These are phyloP conservation scores for Meyerozyma sp. DNA, from an alignment of 1,139 yeast species.

Conservation along the genomic window DNA sequence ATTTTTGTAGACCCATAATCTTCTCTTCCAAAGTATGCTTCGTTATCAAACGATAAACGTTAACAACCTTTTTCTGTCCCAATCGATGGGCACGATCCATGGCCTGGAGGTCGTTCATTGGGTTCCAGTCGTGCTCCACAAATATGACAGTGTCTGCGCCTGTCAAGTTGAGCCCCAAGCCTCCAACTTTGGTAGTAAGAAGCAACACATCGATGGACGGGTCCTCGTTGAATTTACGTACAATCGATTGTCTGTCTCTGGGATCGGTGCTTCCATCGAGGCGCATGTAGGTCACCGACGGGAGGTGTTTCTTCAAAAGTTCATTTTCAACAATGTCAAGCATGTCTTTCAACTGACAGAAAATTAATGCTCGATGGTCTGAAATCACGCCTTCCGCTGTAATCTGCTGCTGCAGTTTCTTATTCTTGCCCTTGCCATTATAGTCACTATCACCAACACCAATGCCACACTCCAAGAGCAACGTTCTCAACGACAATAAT, in stretches of 20 bases:
- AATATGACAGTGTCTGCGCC: constrained; percentile 99
- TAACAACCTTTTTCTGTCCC: constrained; percentile 96
- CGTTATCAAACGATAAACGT: constrained; percentile 89
- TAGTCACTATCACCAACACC: constrained; percentile 56
- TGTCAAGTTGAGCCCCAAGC: constrained; percentile 91
- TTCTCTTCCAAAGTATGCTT: constrained; percentile 92
- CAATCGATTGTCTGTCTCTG: constrained; percentile 85
- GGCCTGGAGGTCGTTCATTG: constrained; percentile 98
- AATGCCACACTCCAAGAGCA: constrained; percentile 90
- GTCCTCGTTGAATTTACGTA: constrained; percentile 87
- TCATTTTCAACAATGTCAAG: constrained; percentile 93
- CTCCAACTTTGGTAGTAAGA: constrained; percentile 96
- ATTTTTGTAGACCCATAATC: constrained; percentile 96
- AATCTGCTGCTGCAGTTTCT: constrained; percentile 28
- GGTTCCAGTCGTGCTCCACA: constrained; percentile 99
- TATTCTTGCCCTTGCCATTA: constrained; percentile 20
- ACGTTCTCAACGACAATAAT: constrained; percentile 71
- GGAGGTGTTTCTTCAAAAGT: constrained; percentile 75
- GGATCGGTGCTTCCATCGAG: constrained; percentile 95
- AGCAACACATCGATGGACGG: constrained; percentile 93
- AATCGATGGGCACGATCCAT: constrained; percentile 99
- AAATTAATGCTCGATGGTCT: constrained; percentile 91
- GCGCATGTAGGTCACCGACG: constrained; percentile 90
- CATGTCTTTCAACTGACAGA: constrained; percentile 97
- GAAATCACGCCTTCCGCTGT: constrained; percentile 73